Evolutionary conservation across 2,329 filamentous ascomycete genomes (phyloP), one percentile per base, ranked within the genome.

Genomic region (Claviceps paspali): DNA sequence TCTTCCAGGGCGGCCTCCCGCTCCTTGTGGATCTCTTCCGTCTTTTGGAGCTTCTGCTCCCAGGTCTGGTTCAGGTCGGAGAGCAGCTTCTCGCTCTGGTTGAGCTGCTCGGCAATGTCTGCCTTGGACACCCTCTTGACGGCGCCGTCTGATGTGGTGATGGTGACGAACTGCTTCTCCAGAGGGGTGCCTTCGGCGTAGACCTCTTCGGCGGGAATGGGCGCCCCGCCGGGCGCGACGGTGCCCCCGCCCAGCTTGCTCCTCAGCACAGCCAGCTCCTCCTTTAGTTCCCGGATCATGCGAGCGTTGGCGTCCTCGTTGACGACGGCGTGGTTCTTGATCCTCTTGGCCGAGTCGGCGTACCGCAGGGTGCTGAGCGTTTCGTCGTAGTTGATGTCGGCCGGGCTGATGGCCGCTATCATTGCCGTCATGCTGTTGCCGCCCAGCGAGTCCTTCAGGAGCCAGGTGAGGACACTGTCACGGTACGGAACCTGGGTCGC

Each of bases 391-490:
- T 98, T 98, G 64, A 96, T 96, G 60, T 98, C 91, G 38, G 91
- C 91, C 4, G 91, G 91, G 52, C 87, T 95, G 54, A 98, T 95
- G 36, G 88, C 88, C 35, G 91, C 92, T 67, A 98, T 98, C 92
- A 98, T 98, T 41, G 91, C 91, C 18, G 91, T 98, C 83, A 96
- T 88, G 57, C 88, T 96, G 68, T 98, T 98, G 52, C 91, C 91
- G 54, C 91, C 91, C 5, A 98, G 63, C 4, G 88, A 96, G 57
- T 98, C 92, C 55, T 98, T 98, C 46, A 98, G 62, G 31, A 98
- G 64, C 91, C 91, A 98, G 2, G 91, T 98, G 47, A 98, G 63
- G 35, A 98, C 77, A 53, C 85, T 94, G 64, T 98, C 92, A 71
- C 91, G 82, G 56, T 98, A 98, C 1, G 91, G 92, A 1, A 98